Percentiles rank a stretch among this genome's conserved stretches.
Evolutionary conservation across 2,329 filamentous ascomycete species (phyloP).

Genomic region (Fonsecaea monophora): DNA sequence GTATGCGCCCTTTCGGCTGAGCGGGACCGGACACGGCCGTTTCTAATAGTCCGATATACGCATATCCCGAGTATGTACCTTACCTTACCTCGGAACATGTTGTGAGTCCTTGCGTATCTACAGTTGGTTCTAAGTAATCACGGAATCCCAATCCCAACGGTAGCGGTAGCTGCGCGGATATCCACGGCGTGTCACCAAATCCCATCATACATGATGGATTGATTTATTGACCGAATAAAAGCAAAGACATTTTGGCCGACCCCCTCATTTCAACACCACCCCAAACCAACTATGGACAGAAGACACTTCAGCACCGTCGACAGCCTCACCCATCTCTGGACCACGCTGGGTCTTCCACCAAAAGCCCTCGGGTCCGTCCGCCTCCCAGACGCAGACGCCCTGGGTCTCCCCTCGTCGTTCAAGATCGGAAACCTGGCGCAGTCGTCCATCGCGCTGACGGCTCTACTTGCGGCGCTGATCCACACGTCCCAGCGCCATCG

Average conservation of each 20-base stretch:
- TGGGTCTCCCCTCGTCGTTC: constrained; percentile 57
- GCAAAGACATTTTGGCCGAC: no score
- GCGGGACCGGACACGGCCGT: no score
- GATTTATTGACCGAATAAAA: no score
- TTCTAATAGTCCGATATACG: no score
- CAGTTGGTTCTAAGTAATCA: no score
- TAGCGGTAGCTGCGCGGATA: neutral
- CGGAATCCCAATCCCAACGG: neutral
- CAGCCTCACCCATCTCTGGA: constrained; percentile 38
- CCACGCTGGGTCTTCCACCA: constrained; percentile 32
- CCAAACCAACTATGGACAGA: neutral
- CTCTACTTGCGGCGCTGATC: constrained; percentile 58
- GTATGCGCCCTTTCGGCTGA: no score
- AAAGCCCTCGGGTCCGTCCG: constrained; percentile 23
- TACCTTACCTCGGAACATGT: no score
- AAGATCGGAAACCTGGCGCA: constrained; percentile 63
- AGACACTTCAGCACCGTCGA: constrained; percentile 11
- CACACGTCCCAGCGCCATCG: constrained; percentile 41
- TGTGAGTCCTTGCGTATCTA: no score
- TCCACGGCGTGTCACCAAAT: neutral
- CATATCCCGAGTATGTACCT: no score
- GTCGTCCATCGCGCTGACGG: constrained; percentile 59
- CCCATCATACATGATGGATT: no score
- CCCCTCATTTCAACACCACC: no score
- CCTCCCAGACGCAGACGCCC: constrained; percentile 10